Evolutionary conservation across 208 protist species (phyloP).

Genomic region (Strigomonas galati): DNA sequence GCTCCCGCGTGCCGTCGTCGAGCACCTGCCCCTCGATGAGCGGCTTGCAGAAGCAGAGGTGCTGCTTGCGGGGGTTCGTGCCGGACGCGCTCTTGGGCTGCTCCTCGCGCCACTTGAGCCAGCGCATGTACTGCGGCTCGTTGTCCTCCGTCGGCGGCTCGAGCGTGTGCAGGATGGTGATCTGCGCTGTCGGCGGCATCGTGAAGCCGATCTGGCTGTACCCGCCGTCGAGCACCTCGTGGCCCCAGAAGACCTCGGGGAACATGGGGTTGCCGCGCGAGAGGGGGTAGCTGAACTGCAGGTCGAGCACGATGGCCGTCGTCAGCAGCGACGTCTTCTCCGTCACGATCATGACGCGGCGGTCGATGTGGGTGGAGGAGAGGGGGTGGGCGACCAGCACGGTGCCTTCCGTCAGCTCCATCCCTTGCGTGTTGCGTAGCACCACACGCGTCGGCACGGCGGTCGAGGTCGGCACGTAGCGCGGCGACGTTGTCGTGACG

Average conservation of each 20-base stretch:
- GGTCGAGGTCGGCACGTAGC: conserved; percentile 39
- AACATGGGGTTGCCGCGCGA: conserved; percentile 85
- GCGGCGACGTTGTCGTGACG: conserved; percentile 6
- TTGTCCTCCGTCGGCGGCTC: conserved; percentile 24
- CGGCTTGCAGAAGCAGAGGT: conserved; percentile 56
- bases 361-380: conserved; percentile 74
- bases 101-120: conserved; percentile 60
- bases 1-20: conserved; percentile 59
- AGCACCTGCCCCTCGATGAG: conserved; percentile 47
- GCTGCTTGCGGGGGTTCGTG: conserved; percentile 20
- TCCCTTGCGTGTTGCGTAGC: conserved; percentile 24
- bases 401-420: conserved; percentile 61
- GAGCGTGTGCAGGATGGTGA: conserved; percentile 75
- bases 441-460: conserved; percentile 47
- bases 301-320: conserved; percentile 73
- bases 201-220: conserved; percentile 82
- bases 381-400: conserved; percentile 79
- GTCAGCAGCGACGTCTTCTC: conserved; percentile 59
- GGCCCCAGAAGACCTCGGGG: conserved; percentile 88
- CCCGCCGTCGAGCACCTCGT: conserved; percentile 83
- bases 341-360: conserved; percentile 77
- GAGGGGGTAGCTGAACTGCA: conserved; percentile 73
- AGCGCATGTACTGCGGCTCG: conserved; percentile 24
- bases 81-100: conserved; percentile 8
- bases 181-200: conserved; percentile 83